phyloP scores from a whole-genome alignment of 73 alveolate genomes.

The Symbiodinium natans region DNA sequence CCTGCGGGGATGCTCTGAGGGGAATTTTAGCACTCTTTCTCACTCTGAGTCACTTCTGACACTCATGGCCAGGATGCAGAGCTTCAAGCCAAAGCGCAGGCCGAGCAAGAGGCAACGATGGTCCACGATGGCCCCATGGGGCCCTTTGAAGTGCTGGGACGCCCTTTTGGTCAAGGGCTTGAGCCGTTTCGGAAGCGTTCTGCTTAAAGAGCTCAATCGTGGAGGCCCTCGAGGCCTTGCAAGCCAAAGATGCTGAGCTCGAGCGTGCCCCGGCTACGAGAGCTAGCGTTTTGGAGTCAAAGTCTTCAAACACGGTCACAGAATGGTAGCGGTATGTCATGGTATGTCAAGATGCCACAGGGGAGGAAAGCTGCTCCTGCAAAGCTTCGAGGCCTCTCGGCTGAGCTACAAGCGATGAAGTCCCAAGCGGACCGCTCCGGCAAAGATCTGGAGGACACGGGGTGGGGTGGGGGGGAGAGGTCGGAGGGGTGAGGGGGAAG shows the following conservation, averaged over 20 bases:
- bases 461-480: no score
- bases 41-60: no score
- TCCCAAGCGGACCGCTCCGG: slow-evolving; percentile 9
- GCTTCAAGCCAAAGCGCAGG: slow-evolving; percentile 44
- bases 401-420: slow-evolving; percentile 16
- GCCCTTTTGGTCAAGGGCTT: no score
- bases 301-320: no score
- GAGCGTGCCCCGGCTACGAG: not conserved
- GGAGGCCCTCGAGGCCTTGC: slow-evolving; percentile 53
- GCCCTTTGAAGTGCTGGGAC: no score
- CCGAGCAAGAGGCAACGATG: slow-evolving; percentile 49
- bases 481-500: no score
- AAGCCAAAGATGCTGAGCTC: slow-evolving; percentile 81
- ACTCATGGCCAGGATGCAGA: slow-evolving; percentile 14
- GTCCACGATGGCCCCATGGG: no score
- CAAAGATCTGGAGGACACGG: slow-evolving; percentile 33
- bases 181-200: no score
- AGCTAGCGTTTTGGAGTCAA: not conserved
- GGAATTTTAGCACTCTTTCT: no score
- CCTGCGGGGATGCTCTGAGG: not conserved
- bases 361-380: not conserved
- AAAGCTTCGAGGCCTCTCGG: slow-evolving; percentile 4
- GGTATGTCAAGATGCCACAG: no score
- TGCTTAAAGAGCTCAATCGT: not conserved
- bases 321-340: no score